A percentile compares a stretch with the other conserved stretches of the same genome.
These are phyloP conservation scores for Chimonanthus praecox DNA, from an alignment of 164 flowering plant genomes.

Conservation along the genomic window DNA sequence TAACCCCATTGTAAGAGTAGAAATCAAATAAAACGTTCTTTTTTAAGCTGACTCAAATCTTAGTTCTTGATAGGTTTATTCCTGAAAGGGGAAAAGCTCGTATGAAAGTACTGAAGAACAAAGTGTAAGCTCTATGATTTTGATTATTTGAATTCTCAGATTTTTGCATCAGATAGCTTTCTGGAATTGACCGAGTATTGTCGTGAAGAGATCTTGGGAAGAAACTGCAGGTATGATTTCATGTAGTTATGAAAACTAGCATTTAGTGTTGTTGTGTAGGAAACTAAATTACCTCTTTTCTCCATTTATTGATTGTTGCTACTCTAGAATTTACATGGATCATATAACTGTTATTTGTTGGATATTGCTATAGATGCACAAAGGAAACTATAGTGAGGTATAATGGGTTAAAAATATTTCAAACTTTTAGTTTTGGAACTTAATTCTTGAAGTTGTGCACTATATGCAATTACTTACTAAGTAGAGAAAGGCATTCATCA, in stretches of 20 bases:
- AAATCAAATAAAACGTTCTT: not conserved
- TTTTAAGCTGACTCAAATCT: no score
- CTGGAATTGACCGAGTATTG: slow-evolving; percentile 95
- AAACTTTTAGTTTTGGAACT: no score
- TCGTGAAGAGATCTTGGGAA: slow-evolving; percentile 96
- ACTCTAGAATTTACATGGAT: no score
- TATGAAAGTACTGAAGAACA: not conserved
- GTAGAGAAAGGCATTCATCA: no score
- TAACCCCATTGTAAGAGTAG: slow-evolving; percentile 85
- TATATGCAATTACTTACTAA: no score
- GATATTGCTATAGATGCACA: no score
- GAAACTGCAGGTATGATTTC: slow-evolving; percentile 82
- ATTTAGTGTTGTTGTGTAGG: not conserved
- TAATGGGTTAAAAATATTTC: no score
- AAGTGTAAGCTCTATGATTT: not conserved
- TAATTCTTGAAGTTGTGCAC: no score
- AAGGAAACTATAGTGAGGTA: no score
- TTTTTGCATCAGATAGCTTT: slow-evolving; percentile 98
- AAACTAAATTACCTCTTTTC: not conserved
- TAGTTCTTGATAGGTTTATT: not conserved
- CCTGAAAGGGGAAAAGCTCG: not conserved
- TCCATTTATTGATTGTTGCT: not conserved
- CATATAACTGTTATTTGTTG: no score
- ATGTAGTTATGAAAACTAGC: no score
- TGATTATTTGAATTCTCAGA: slow-evolving; percentile 35